Percentiles rank a stretch among this genome's conserved stretches.
Conservation (phyloP, 345 rosid genomes). For the Populus euphratica region DNA sequence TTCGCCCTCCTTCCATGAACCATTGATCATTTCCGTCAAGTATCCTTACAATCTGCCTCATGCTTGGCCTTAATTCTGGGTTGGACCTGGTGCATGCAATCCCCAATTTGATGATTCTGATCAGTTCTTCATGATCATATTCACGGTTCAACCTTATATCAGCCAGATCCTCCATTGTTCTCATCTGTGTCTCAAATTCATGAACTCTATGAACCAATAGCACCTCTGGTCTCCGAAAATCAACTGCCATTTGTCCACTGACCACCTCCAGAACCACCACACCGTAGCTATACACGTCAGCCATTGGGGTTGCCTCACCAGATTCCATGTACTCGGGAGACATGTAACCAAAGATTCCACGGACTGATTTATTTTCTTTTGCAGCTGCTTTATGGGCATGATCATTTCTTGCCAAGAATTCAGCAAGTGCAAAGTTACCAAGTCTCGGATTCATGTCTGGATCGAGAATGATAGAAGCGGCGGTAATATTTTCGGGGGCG, state of each 20-base stretch:
- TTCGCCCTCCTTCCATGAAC: constrained; percentile 31
- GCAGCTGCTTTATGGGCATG: constrained; percentile 57
- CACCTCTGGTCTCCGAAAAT: constrained; percentile 71
- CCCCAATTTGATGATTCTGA: constrained; percentile 61
- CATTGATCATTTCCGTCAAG: constrained; percentile 72
- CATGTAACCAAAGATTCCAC: constrained; percentile 93
- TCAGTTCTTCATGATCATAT: constrained; percentile 45
- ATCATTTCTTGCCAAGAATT: constrained; percentile 79
- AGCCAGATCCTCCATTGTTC: constrained; percentile 48
- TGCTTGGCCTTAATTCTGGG: constrained; percentile 66
- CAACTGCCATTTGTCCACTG: constrained; percentile 83
- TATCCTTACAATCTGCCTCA: constrained; percentile 78
- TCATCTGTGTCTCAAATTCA: constrained; percentile 45
- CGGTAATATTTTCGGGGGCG: constrained; percentile 81
- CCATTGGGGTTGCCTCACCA: constrained; percentile 78
- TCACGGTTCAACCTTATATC: constrained; percentile 51
- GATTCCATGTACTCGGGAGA: constrained; percentile 88
- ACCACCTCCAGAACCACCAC: constrained; percentile 84
- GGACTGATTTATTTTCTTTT: constrained; percentile 47
- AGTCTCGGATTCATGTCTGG: constrained; percentile 84
- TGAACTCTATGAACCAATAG: constrained; percentile 57
- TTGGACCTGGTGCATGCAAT: constrained; percentile 73
- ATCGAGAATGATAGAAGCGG: constrained; percentile 70
- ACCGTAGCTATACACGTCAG: constrained; percentile 88
- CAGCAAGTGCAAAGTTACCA: constrained; percentile 80